Evolutionary conservation across 1,139 yeast species (phyloP), one percentile per base, ranked within the genome.

Genomic region (Saccharomycopsis crataegensis): DNA sequence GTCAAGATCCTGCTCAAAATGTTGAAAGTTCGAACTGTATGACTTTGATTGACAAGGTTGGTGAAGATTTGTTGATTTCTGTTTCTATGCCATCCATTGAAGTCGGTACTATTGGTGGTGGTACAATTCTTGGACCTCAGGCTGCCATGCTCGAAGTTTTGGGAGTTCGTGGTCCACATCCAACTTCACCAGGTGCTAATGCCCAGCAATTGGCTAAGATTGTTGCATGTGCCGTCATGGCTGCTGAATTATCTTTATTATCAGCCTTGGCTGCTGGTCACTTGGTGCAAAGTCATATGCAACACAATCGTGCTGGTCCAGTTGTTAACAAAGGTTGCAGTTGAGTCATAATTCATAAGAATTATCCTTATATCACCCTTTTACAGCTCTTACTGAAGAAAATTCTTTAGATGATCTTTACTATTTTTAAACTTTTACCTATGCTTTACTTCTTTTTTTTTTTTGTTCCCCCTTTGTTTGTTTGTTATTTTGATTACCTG

Each of bases 71-170:
- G 64, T 84, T 80, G 60, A 86, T 94, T 52, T 87, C 96, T 3
- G 99, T 93, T 22, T 87, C 97, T 6, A 94, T 94, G 99, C 99
- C 99, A 34, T 89, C 95, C 33, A 90, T 94, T 62, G 99, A 94
- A 73, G 99, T 93, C 48, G 99, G 99, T 59, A 93, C 99, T 3
- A 91, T 94, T 69, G 99, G 99, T 58, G 99, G 99, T 59, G 99
- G 99, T 67, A 94, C 99, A 8, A 88, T 94, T 59, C 78, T 94
- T 62, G 98, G 88, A 65, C 97, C 99, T 41, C 99, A 94, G 73
- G 87, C 91, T 49, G 89, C 99, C 36, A 88, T 94, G 96, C 77
- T 94, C 59, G 98, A 94, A 63, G 74, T 94, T 62, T 76, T 94
- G 59, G 98, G 98, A 43, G 96, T 94, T 48, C 82, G 87, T 62